Base-by-base conservation (phyloP, 257 asterid species). In the Plectranthus barbatus region DNA sequence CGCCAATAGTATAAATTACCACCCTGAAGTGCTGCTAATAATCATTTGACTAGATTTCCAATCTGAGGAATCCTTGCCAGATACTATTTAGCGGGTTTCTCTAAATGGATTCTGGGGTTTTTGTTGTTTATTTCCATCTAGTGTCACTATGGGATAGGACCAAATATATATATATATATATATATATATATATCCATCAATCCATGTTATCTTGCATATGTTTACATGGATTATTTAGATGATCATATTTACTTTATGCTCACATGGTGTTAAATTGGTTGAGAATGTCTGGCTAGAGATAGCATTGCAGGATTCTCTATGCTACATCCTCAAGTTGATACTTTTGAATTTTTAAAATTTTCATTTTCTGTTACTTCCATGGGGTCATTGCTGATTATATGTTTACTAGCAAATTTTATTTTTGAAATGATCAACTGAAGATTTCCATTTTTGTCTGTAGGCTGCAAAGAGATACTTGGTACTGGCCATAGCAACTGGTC, bases 401-500 rank as follows among this genome's bases (percentile, higher is more conserved):
- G 10, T 13, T 3, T 47, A 12, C 20, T 37, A 34, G 33, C 47
- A 29, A 31, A 3, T 46, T 37, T 44, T 9, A 31, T 56, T 61
- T 57, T 49, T 21, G 61, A 47, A 59, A 13, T 29, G 39, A 42
- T 66, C 14, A 52, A 59, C 47, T 71, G 52, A 62, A 34, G 33
- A 15, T 51, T 68, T 45, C 29, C 48, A 21, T 69, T 65, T 39
- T 46, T 33, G n/a, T 34, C 53, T 77, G 84, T 86, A 93, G 99
- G 56, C 94, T 42, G 95, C 96, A 15, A 93, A 93, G 84, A 85
- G 97, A 76, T 84, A 86, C 75, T 78, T 93, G 88, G 84, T 82
- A 53, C 78, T 93, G 85, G 87, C 87, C 74, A 67, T 90, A 62
- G 95, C 97, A 61, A 81, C 96, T 20, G 97, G 99, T 64, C 67